Percentiles rank a stretch among this genome's conserved stretches.
Conservation (phyloP, 2,329 filamentous ascomycete genomes). For the Trichoderma afroharzianum region DNA sequence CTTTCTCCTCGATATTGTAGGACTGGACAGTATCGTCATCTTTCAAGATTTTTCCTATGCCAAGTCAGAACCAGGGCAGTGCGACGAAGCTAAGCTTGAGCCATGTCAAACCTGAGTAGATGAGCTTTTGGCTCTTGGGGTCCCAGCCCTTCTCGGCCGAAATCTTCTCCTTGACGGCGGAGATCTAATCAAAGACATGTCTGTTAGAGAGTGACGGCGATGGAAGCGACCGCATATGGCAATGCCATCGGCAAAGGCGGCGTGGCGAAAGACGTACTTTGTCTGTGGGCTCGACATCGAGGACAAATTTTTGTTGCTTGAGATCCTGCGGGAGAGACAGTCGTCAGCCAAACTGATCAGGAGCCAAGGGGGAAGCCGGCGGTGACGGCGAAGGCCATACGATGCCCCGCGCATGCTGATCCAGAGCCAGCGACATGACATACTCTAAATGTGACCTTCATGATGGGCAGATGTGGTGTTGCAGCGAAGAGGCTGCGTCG, state of each 20-base stretch:
- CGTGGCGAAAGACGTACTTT: conserved; percentile 60
- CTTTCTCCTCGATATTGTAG: conserved; percentile 99
- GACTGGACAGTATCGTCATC: conserved; percentile 95
- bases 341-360: background rate
- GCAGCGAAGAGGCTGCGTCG: conserved; percentile 30
- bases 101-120: conserved; percentile 78
- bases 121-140: conserved; percentile 84
- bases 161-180: conserved; percentile 88
- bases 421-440: conserved; percentile 32
- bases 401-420: background rate
- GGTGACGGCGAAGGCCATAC: background rate
- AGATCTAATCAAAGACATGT: conserved; percentile 57
- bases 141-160: conserved; percentile 92
- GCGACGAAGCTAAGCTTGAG: background rate
- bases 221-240: conserved; percentile 12
- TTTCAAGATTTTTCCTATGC: conserved; percentile 89
- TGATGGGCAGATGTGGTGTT: conserved; percentile 42
- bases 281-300: conserved; percentile 91
- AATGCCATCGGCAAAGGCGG: background rate
- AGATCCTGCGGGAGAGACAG: conserved; percentile 64
- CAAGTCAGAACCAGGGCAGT: conserved; percentile 23
- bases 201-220: conserved; percentile 11
- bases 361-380: background rate
- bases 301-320: conserved; percentile 96
- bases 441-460: conserved; percentile 69